Evolutionary conservation across 2,329 filamentous ascomycete species (phyloP), one percentile per base, ranked within the genome.

Genomic region (Ophiostoma sp.): DNA sequence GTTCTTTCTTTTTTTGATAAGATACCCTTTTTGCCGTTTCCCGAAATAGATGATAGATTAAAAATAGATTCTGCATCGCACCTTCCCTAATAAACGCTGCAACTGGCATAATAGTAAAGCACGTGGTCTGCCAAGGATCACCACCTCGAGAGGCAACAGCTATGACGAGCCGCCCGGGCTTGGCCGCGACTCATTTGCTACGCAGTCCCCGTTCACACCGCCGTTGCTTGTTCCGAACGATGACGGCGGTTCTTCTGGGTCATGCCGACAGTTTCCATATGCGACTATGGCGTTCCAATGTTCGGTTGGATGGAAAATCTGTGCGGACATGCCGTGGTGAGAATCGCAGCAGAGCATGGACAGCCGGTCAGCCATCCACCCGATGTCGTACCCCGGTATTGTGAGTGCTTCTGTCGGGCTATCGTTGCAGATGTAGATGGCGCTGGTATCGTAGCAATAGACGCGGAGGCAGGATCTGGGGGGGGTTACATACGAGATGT

Each of bases 261-360:
- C 67, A 67, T 74, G 72, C 1, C 68, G 66, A 65, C 73, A 74
- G 71, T 74, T 74, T n/a, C 72, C 72, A 39, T 74, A 74, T 31
- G 67, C 73, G 13, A 73, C 70, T 1, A 74, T 69, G 0, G 67
- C 64, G 69, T 73, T 73, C 71, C 71, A 74, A 2, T 31, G 23
- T 1, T 52, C 68, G 3, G 69, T 69, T 5, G 73, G 73, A 23
- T 74, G 71, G 68, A 74, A 74, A 0, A 74, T 35, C 68, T 74
- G 73, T 0, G 68, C 73, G n/a, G 72, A 73, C 35, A 64, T n/a
- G 23, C 39, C 72, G 68, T 71, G 68, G 52, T 69, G 65, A 1
- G 67, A 17, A 67, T 73, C 71, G 71, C 73, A 74, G 72, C 73
- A 74, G 20, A 74, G 71, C 57, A 36, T 17, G 4, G 62, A 60